These are phyloP conservation scores for Pleurotus citrinopileatus DNA, from an alignment of 768 basidiomycete species.

Conservation along the genomic window DNA sequence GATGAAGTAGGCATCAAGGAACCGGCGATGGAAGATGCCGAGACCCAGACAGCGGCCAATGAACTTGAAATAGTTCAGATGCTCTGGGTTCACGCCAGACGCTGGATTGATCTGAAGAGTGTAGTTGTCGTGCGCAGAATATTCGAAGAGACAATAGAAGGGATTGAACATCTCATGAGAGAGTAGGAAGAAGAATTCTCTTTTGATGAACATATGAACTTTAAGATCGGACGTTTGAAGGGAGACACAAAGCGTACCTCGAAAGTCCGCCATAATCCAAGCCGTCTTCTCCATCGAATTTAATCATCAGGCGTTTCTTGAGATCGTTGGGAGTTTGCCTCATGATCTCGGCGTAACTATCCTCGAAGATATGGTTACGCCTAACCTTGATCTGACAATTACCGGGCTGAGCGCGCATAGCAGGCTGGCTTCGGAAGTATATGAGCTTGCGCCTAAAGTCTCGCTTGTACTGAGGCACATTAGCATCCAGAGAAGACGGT, in stretches of 20 bases:
- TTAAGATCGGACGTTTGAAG: neutral
- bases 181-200: conserved; percentile 99
- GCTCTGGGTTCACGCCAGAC: conserved; percentile 97
- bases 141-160: conserved; percentile 99
- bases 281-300: conserved; percentile 99
- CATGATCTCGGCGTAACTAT: conserved; percentile 99
- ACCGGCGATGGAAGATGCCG: conserved; percentile 98
- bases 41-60: conserved; percentile 94
- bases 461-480: conserved; percentile 99
- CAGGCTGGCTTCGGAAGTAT: conserved; percentile 98
- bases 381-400: conserved; percentile 99
- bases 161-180: conserved; percentile 99
- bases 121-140: conserved; percentile 99
- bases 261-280: conserved; percentile 98
- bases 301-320: conserved; percentile 99
- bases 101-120: conserved; percentile 99
- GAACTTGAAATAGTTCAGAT: conserved; percentile 99
- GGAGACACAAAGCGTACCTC: conserved; percentile 49
- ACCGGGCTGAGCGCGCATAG: conserved; percentile 96
- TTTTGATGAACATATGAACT: conserved; percentile 26
- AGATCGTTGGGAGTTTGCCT: conserved; percentile 96
- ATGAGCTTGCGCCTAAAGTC: conserved; percentile 99
- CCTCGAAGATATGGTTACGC: conserved; percentile 98
- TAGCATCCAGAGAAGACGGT: conserved; percentile 92
- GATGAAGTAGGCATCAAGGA: conserved; percentile 99